These are phyloP conservation scores for Lablab purpureus DNA, from an alignment of 306 rosid species.

Conservation along the genomic window DNA sequence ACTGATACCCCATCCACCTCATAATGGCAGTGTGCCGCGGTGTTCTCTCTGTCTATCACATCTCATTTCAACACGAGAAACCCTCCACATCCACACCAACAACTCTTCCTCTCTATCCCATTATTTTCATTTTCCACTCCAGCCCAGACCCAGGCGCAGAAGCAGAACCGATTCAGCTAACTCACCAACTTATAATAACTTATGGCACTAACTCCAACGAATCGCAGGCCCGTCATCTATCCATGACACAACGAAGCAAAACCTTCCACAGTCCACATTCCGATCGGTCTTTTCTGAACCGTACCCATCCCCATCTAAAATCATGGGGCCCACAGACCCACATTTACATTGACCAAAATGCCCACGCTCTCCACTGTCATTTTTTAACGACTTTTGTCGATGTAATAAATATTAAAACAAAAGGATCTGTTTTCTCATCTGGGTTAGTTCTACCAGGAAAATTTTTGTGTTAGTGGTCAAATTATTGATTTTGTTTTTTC, in stretches of 20 bases:
- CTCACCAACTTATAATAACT: background rate
- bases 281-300: background rate
- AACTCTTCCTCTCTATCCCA: too few relatives aligned
- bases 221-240: constrained; percentile 24
- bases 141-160: background rate
- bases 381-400: background rate
- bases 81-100: background rate
- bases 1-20: constrained; percentile 28
- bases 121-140: background rate
- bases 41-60: background rate
- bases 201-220: constrained; percentile 32
- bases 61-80: constrained; percentile 2
- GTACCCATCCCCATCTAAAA: constrained; percentile 43
- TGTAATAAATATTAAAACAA: background rate
- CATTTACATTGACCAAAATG: constrained; percentile 40
- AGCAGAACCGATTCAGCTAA: background rate
- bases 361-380: background rate
- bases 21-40: background rate
- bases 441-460: background rate
- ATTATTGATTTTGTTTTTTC: constrained; percentile 12
- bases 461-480: background rate
- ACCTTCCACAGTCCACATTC: background rate
- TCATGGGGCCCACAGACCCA: constrained; percentile 43
- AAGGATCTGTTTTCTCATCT: background rate
- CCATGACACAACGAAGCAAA: background rate